Evolutionary conservation across 345 rosid species (phyloP).

Genomic region (Eucalyptus brandiana): DNA sequence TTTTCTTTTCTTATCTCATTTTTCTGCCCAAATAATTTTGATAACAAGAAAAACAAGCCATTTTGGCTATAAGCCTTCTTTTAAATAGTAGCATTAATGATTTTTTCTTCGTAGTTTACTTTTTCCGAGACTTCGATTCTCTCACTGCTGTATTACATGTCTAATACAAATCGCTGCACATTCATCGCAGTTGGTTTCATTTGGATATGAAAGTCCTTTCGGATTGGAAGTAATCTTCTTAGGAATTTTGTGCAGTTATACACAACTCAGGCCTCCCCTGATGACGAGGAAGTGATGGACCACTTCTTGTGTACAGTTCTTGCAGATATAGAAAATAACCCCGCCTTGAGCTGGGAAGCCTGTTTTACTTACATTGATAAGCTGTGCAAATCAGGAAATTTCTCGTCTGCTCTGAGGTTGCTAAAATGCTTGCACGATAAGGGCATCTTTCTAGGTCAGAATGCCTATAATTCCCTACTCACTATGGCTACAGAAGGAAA

Average conservation of each 20-base stretch:
- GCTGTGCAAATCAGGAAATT: slow-evolving; percentile 34
- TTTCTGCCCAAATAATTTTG: neutral
- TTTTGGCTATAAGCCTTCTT: neutral
- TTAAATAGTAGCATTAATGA: neutral
- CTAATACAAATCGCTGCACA: neutral
- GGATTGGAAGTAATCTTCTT: neutral
- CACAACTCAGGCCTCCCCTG: slow-evolving; percentile 14
- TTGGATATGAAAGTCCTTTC: neutral
- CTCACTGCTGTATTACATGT: neutral
- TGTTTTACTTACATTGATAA: slow-evolving; percentile 16
- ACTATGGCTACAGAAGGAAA: slow-evolving; percentile 18
- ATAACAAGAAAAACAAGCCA: neutral
- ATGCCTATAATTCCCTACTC: slow-evolving; percentile 25
- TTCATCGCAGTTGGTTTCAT: neutral
- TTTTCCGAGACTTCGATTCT: neutral
- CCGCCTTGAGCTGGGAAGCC: slow-evolving; percentile 5
- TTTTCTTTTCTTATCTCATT: neutral
- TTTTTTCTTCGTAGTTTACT: neutral
- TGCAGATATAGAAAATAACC: slow-evolving; percentile 3
- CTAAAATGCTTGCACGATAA: slow-evolving; percentile 22
- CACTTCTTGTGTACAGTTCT: slow-evolving; percentile 16
- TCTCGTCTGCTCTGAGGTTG: slow-evolving; percentile 31
- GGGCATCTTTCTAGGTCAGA: slow-evolving; percentile 15
- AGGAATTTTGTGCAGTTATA: slow-evolving; percentile 1
- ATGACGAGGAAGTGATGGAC: slow-evolving; percentile 17